Evolutionary conservation across 257 asterid genomes (phyloP), one percentile per base, ranked within the genome.

Genomic region (Ligustrum vulgare): DNA sequence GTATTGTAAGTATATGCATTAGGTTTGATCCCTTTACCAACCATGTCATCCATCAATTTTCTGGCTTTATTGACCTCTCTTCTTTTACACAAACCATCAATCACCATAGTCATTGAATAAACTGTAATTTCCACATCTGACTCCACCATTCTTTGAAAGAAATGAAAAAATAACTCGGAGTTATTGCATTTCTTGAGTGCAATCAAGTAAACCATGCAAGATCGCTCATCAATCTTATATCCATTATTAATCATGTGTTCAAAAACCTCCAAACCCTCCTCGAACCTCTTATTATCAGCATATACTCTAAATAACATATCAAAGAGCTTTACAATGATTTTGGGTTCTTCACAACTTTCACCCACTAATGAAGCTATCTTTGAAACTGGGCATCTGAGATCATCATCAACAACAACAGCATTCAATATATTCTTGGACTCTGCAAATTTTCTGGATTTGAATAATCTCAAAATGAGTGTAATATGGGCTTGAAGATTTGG

Each of bases 131-230:
- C n/a, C 82, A 93, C 96, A 75, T 80, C 71, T 66, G 80, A 84
- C n/a, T 88, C 88, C n/a, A 89, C 74, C 99, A 95, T 92, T 72
- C 77, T 89, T 62, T 76, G 77, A 49, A 92, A 92, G 72, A 92
- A 91, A 18, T 58, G 79, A 35, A 71, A 74, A 84, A 91, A 58
- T 1, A 79, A 68, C 69, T 87, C 92, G n/a, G 80, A 83, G 41
- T 77, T 78, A 77, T 81, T 79, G 78, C 77, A 67, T 73, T 75
- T 89, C 87, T 88, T 95, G 73, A 86, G 75, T 25, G 92, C 96
- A 77, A 87, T 67, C 83, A 95, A 81, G 79, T 83, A 89, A 77
- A 85, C 94, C 94, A 89, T 88, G 74, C 98, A 92, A 79, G 99
- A 86, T 56, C 92, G 90, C 60, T 91, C 94, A 66, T 91, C 98